Percentiles rank a stretch among this genome's conserved stretches.
Evolutionary conservation across 192 early-diverging fungal genomes (phyloP).

Genomic region (Funneliformis mosseae): DNA sequence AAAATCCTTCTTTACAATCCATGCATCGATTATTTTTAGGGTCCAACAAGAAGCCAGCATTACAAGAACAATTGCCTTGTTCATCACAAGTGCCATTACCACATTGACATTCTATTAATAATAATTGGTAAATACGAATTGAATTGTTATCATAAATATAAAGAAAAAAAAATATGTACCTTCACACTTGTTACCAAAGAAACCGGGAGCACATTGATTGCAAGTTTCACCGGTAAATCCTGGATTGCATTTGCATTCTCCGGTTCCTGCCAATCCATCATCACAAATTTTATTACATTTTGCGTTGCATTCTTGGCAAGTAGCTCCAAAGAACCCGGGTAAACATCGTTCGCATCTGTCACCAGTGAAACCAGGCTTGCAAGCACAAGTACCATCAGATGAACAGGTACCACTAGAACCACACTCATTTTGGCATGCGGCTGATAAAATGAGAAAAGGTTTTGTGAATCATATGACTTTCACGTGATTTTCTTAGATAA

Average conservation of each 20-base stretch:
- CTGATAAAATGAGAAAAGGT: not conserved
- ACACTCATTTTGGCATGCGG: conserved; percentile 21
- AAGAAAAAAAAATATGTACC: not conserved
- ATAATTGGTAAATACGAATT: not conserved
- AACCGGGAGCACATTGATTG: conserved; percentile 16
- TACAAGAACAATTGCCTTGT: conserved; percentile 16
- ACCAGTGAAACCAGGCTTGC: conserved; percentile 18
- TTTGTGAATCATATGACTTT: not conserved
- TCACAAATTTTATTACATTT: conserved; percentile 15
- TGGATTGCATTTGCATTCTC: conserved; percentile 20
- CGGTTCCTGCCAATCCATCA: conserved; percentile 20
- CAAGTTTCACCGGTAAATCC: conserved; percentile 12
- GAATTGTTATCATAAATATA: not conserved
- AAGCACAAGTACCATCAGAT: conserved; percentile 5
- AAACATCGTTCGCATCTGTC: conserved; percentile 12
- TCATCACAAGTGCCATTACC: not conserved
- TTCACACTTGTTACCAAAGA: conserved; percentile 10
- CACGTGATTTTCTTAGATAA: not conserved
- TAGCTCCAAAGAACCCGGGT: conserved; percentile 26
- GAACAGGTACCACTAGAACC: conserved; percentile 25
- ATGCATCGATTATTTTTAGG: not conserved
- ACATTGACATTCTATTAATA: conserved; percentile 9
- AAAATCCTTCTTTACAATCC: not conserved
- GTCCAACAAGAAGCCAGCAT: conserved; percentile 1
- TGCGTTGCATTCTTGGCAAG: not conserved